Evolutionary conservation across 1,139 yeast species (phyloP), one percentile per base, ranked within the genome.

Genomic region (Arxiozyma telluris): DNA sequence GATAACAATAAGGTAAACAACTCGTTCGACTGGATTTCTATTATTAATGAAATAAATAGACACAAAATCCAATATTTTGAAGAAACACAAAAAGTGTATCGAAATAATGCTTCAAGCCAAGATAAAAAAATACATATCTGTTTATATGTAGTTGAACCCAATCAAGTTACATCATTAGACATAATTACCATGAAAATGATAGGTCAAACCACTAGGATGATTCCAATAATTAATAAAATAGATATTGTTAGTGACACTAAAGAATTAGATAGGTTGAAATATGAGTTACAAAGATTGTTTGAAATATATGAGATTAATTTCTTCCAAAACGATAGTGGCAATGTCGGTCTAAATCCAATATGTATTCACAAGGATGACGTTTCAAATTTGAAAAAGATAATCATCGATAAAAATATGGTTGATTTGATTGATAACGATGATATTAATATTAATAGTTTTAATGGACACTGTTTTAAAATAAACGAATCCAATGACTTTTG

Each of bases 81-180:
- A 58, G 87, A 81, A 66, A 87, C 83, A 58, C 85, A 79, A 60
- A 96, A 88, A 69, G 96, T 96, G 0, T 69, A 76, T 55, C 74
- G 96, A 50, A 7, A 59, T 77, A 47, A 61, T 61, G 4, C 9
- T 15, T 15, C n/a, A 34, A 12, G 17, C 12, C n/a, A 34, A 15
- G 95, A 87, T 66, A 73, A 78, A 21, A 75, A 94, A 55, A 82
- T 89, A 27, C 94, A 89, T 68, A 84, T 80, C 43, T 88, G 96
- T 67, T 64, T 89, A 41, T 89, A 87, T 69, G 83, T 89, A 62
- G 72, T 89, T 50, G 72, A 75, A 15, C 87, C 94, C 0, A 73
- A 78, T 12, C 66, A 86, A 53, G 69, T 76, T 7, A 78, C 81
- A 1, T 39, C 50, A 18, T 69, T 84, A 50, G 96, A 89, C 69